Percentiles rank a stretch among this genome's conserved stretches.
These are phyloP conservation scores for Rhynchosporium secalis DNA, from an alignment of 2,329 filamentous ascomycete genomes.

Conservation along the genomic window DNA sequence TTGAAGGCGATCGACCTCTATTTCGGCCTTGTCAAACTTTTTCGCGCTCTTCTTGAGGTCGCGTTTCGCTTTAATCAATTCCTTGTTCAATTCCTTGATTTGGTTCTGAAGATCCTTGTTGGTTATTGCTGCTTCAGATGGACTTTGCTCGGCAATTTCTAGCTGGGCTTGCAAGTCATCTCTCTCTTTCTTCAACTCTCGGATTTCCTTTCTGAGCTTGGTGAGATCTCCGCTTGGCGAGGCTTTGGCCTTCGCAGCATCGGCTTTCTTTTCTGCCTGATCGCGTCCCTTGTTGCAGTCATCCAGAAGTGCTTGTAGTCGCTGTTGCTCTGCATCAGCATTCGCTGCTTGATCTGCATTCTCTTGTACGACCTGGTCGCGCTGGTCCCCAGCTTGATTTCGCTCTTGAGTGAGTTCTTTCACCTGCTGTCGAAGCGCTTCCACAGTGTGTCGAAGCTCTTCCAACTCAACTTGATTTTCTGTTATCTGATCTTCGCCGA, in stretches of 20 bases:
- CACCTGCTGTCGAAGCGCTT: neutral
- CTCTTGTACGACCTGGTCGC: neutral
- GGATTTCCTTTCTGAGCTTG: conserved; percentile 6
- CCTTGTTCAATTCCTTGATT: neutral
- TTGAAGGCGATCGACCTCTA: neutral
- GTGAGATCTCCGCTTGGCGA: neutral
- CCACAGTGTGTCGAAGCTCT: neutral
- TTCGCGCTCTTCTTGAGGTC: neutral
- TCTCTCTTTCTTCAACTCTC: neutral
- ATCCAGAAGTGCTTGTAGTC: neutral
- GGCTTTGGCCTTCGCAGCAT: neutral
- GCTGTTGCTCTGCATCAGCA: neutral
- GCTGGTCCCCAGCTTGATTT: neutral
- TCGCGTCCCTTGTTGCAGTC: neutral
- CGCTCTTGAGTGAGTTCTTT: neutral
- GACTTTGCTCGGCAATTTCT: neutral
- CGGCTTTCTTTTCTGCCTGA: neutral
- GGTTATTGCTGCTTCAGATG: conserved; percentile 7
- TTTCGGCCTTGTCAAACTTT: neutral
- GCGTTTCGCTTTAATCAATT: neutral
- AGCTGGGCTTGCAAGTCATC: neutral
- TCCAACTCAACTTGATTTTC: neutral
- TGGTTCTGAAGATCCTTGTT: conserved; percentile 19
- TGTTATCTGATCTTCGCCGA: neutral
- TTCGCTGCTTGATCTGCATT: neutral